Base-by-base conservation (phyloP, 208 protist species). In the Acanthamoeba castellanii region DNA sequence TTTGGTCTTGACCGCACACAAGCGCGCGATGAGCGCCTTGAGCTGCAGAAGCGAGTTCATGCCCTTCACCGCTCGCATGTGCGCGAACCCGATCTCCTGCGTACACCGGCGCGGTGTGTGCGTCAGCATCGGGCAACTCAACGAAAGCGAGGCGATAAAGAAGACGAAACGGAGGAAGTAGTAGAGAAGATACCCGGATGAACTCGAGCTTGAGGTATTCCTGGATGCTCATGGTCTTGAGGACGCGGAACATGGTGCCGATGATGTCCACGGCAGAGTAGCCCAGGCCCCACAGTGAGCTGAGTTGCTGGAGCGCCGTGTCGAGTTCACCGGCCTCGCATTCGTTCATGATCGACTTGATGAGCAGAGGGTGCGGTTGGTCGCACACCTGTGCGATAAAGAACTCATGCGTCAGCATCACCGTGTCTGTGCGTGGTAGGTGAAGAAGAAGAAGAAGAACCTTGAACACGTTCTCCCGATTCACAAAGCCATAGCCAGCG, bases 401-500 rank as follows among this genome's bases (percentile, higher is more conserved):
- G 20, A 42, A 11, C 32, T 1, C 18, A 22, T 0, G 11, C 55
- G 14, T 59, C 55, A 59, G 55, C 16, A 14, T 14, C 55, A 20
- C 16, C 55, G 16, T 25, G 16, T 66, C 22, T 66, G 22, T 22
- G 16, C 59, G 14, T 66, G 22, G 18, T 64, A 1, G 16, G 59
- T 66, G 59, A 8, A 1, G 59, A 30, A 9, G 6, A 30, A 55
- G 42, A 94, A 13, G 7, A 22, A 13, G 37, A 76, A 99, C 99
- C 96, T 99, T 99, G 87, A 99, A 99, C 11, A 99, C 99, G 96
- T 99, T 99, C n/a, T 99, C 99, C 2, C 97, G 96, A 90, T 98
- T 99, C 6, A 99, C 98, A 8, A 98, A 92, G 3, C 98, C 98
- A 96, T 99, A 99, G 66, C 99, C 99, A 18, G 98, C 97, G 82